Percentiles rank a stretch among this genome's conserved stretches.
phyloP scores from a whole-genome alignment of 2,329 filamentous ascomycete species.

The Sporothrix humicola region DNA sequence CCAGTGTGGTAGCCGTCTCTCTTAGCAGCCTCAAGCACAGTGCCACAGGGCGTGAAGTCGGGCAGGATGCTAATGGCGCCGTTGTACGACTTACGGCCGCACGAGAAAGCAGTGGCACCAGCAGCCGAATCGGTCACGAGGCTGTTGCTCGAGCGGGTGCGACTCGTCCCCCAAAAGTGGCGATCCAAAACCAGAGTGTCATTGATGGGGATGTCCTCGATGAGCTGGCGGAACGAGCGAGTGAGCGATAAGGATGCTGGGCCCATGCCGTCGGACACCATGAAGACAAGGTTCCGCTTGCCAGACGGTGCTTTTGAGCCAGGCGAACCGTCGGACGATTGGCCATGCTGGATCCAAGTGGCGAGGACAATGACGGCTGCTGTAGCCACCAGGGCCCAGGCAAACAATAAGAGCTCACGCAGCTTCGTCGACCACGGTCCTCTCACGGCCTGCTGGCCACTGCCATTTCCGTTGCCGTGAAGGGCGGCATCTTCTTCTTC shows the following conservation, averaged over 20 bases:
- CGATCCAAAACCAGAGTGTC: conserved; percentile 81
- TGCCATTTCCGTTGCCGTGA: conserved; percentile 33
- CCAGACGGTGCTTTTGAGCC: conserved; percentile 50
- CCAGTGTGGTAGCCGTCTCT: conserved; percentile 89
- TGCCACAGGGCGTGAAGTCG: conserved; percentile 85
- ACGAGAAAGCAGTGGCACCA: conserved; percentile 96
- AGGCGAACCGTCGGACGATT: conserved; percentile 48
- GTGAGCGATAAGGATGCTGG: conserved; percentile 88
- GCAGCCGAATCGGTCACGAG: conserved; percentile 94
- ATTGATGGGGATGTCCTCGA: conserved; percentile 72
- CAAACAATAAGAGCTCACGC: conserved; percentile 76
- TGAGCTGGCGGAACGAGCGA: conserved; percentile 81
- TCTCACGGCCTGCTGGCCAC: not conserved
- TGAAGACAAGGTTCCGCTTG: conserved; percentile 96
- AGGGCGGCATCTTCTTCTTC: conserved; percentile 46
- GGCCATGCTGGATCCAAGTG: conserved; percentile 75
- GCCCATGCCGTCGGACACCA: conserved; percentile 99
- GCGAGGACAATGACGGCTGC: conserved; percentile 78
- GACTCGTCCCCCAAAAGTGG: conserved; percentile 87
- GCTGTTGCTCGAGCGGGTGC: conserved; percentile 82
- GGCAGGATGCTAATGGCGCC: conserved; percentile 91
- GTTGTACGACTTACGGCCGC: conserved; percentile 93
- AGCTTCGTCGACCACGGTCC: conserved; percentile 49
- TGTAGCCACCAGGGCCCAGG: conserved; percentile 83
- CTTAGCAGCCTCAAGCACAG: conserved; percentile 91